phyloP scores from a whole-genome alignment of 2,329 filamentous ascomycete genomes.

The Diaporthe eres region DNA sequence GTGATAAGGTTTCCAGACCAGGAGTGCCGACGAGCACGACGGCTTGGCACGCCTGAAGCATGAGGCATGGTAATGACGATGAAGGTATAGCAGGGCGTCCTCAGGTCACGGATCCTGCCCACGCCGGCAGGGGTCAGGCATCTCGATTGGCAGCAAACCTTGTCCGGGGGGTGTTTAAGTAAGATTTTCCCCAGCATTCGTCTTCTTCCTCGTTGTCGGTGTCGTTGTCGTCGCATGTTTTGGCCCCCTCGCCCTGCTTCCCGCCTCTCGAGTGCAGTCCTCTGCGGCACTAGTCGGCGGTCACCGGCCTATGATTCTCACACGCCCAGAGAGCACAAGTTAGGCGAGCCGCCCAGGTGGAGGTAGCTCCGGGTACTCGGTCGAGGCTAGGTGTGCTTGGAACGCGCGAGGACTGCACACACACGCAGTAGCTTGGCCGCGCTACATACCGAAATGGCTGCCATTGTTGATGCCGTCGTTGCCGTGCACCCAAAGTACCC shows the following conservation, averaged over 20 bases:
- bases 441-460: slow-evolving; percentile 17
- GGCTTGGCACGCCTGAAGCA: slow-evolving; percentile 32
- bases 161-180: neutral
- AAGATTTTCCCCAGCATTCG: slow-evolving; percentile 12
- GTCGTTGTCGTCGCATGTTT: slow-evolving; percentile 19
- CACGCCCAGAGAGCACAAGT: slow-evolving; percentile 5
- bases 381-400: slow-evolving; percentile 12
- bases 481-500: slow-evolving; percentile 16
- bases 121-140: slow-evolving; percentile 8
- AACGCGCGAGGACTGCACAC: neutral
- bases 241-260: neutral
- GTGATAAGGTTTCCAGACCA: slow-evolving; percentile 16
- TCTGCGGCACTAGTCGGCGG: slow-evolving; percentile 24
- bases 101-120: slow-evolving; percentile 22
- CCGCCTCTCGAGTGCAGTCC: neutral
- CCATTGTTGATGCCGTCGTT: slow-evolving; percentile 23
- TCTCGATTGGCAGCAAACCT: slow-evolving; percentile 22
- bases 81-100: slow-evolving; percentile 9
- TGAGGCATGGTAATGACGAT: slow-evolving; percentile 14
- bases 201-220: neutral
- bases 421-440: slow-evolving; percentile 3
- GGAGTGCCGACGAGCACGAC: slow-evolving; percentile 16
- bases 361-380: neutral
- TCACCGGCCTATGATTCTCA: slow-evolving; percentile 16
- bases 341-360: slow-evolving; percentile 19